Conservation (phyloP, 2,329 filamentous ascomycete genomes). For the Periglandula ipomoeae region DNA sequence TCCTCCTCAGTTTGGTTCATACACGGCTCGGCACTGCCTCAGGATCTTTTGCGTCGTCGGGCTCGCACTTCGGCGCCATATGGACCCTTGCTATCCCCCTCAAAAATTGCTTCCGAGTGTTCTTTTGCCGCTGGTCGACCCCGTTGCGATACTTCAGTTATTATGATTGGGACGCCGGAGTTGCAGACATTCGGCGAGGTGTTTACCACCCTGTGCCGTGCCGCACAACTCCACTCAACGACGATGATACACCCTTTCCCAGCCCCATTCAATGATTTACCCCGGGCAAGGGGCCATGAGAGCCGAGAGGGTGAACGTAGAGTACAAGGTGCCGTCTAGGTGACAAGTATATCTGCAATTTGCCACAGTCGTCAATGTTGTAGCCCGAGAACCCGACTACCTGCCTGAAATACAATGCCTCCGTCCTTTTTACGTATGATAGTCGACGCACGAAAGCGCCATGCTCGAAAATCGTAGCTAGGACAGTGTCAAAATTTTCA, state of each 20-base stretch:
- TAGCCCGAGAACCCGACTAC: too few relatives aligned
- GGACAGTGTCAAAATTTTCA: too few relatives aligned
- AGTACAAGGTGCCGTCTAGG: too few relatives aligned
- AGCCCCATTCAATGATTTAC: neutral
- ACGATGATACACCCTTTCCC: neutral
- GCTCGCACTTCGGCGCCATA: neutral
- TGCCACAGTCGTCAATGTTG: too few relatives aligned
- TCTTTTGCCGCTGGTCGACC: neutral
- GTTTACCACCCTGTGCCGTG: neutral
- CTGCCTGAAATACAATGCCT: too few relatives aligned
- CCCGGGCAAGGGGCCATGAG: neutral
- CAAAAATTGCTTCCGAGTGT: neutral
- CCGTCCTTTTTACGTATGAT: too few relatives aligned
- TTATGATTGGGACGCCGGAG: neutral
- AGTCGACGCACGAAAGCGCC: too few relatives aligned
- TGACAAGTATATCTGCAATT: too few relatives aligned
- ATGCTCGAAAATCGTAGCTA: too few relatives aligned
- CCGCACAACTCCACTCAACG: neutral
- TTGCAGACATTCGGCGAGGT: neutral
- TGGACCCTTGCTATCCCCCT: neutral
- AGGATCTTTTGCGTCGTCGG: neutral
- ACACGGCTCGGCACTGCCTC: neutral
- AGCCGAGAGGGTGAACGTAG: too few relatives aligned
- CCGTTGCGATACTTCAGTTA: neutral
- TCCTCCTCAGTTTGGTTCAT: neutral